Evolutionary conservation across 2,329 filamentous ascomycete species (phyloP).

Genomic region (Ophiostoma himal-ulmi): DNA sequence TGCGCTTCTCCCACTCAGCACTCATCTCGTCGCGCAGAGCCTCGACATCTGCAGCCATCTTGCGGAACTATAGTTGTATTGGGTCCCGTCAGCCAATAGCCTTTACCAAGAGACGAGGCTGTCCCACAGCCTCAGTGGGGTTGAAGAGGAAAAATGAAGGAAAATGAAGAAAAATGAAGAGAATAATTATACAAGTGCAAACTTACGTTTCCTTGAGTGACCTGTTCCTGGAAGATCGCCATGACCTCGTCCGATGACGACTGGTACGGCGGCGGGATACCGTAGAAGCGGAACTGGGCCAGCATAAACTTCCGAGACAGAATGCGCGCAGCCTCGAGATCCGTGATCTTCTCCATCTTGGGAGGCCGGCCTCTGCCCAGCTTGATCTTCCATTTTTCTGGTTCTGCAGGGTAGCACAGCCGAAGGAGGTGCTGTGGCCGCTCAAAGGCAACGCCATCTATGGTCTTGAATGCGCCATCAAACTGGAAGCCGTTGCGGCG

Average conservation of each 20-base stretch:
- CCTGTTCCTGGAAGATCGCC: constrained; percentile 25
- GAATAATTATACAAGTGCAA: neutral
- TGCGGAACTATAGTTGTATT: constrained; percentile 21
- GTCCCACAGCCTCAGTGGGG: neutral
- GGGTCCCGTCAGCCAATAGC: constrained; percentile 11
- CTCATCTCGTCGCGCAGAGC: constrained; percentile 26
- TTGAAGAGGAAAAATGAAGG: neutral
- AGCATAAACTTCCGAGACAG: constrained; percentile 27
- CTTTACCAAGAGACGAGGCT: neutral
- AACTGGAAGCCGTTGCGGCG: constrained; percentile 34
- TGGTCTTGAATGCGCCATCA: constrained; percentile 26
- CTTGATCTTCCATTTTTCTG: constrained; percentile 29
- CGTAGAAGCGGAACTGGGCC: constrained; percentile 28
- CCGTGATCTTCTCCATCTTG: constrained; percentile 28
- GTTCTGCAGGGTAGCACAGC: constrained; percentile 27
- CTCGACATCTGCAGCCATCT: constrained; percentile 26
- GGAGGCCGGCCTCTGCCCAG: constrained; percentile 27
- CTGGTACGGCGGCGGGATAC: constrained; percentile 27
- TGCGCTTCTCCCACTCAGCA: constrained; percentile 26
- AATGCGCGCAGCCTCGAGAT: constrained; percentile 24
- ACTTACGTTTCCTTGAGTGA: constrained; percentile 24
- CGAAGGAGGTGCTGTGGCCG: constrained; percentile 27
- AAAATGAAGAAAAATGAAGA: neutral
- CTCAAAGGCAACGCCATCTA: constrained; percentile 27
- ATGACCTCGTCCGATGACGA: constrained; percentile 27